These are phyloP conservation scores for Aspergillus tubingensis DNA, from an alignment of 2,329 filamentous ascomycete genomes.

Conservation along the genomic window DNA sequence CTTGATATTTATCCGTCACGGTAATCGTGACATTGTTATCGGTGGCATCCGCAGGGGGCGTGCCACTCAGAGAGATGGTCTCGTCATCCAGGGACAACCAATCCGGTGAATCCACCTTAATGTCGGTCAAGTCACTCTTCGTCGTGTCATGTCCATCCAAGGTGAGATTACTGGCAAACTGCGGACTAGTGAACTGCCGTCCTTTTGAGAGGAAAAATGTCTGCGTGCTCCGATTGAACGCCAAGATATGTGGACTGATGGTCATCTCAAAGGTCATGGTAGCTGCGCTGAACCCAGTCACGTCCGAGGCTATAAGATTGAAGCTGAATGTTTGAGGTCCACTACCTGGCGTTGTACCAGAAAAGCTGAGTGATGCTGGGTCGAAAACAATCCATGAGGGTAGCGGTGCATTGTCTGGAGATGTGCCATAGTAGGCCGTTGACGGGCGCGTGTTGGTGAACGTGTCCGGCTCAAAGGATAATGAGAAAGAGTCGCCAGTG, in stretches of 20 bases:
- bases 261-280: slow-evolving; percentile 69
- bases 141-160: slow-evolving; percentile 59
- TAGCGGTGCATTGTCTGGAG: slow-evolving; percentile 75
- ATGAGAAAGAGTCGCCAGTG: slow-evolving; percentile 58
- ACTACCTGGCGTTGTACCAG: slow-evolving; percentile 68
- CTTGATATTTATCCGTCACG: slow-evolving; percentile 60
- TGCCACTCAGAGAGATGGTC: slow-evolving; percentile 66
- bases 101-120: slow-evolving; percentile 58
- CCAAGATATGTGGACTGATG: slow-evolving; percentile 70
- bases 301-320: slow-evolving; percentile 74
- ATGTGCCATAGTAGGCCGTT: slow-evolving; percentile 73
- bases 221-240: slow-evolving; percentile 61
- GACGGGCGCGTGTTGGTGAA: slow-evolving; percentile 62
- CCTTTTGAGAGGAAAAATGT: slow-evolving; percentile 60
- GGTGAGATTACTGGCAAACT: slow-evolving; percentile 54
- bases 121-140: slow-evolving; percentile 53
- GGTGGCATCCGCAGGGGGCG: slow-evolving; percentile 58
- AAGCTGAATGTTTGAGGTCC: slow-evolving; percentile 73
- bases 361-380: slow-evolving; percentile 63
- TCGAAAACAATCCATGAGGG: slow-evolving; percentile 86
- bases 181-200: slow-evolving; percentile 54
- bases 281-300: slow-evolving; percentile 72
- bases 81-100: slow-evolving; percentile 70
- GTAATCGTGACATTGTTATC: slow-evolving; percentile 65
- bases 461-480: slow-evolving; percentile 68